Conservation (phyloP, 306 rosid genomes). For the Clitoria ternatea region DNA sequence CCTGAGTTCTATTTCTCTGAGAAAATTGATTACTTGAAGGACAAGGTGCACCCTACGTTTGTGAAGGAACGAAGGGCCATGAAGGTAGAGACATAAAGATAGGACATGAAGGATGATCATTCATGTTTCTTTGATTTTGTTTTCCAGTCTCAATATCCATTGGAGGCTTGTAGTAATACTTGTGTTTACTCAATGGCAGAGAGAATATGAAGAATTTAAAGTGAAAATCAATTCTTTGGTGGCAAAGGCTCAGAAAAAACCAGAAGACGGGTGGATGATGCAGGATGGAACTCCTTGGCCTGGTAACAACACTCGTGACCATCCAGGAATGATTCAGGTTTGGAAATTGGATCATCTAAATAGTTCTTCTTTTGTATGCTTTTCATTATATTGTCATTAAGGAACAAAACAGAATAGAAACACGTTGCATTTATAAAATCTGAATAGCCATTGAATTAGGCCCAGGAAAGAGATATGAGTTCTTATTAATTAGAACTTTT, state of each 20-base stretch:
- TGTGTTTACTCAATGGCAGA: constrained; percentile 33
- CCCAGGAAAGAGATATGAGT: background rate
- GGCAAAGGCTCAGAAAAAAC: constrained; percentile 78
- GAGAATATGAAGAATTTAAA: constrained; percentile 94
- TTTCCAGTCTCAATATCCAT: background rate
- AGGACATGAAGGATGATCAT: background rate
- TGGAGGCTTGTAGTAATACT: background rate
- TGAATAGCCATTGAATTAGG: constrained; percentile 2
- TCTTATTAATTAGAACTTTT: background rate
- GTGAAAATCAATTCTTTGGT: constrained; percentile 79
- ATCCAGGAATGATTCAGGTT: constrained; percentile 96
- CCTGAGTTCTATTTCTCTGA: constrained; percentile 74
- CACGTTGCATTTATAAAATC: constrained; percentile 1
- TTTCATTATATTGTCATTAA: background rate
- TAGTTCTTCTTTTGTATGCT: background rate
- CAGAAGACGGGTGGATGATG: constrained; percentile 81
- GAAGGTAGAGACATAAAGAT: constrained; percentile 34
- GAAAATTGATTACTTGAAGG: constrained; percentile 82
- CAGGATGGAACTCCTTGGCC: constrained; percentile 98
- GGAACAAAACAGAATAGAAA: background rate
- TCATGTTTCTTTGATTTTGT: background rate
- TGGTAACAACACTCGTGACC: constrained; percentile 83
- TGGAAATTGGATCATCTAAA: constrained; percentile 2
- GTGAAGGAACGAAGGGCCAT: constrained; percentile 88
- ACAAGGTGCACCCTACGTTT: constrained; percentile 69